phyloP scores from a whole-genome alignment of 495 filamentous ascomycete species.

The Penicillium riverlandense region DNA sequence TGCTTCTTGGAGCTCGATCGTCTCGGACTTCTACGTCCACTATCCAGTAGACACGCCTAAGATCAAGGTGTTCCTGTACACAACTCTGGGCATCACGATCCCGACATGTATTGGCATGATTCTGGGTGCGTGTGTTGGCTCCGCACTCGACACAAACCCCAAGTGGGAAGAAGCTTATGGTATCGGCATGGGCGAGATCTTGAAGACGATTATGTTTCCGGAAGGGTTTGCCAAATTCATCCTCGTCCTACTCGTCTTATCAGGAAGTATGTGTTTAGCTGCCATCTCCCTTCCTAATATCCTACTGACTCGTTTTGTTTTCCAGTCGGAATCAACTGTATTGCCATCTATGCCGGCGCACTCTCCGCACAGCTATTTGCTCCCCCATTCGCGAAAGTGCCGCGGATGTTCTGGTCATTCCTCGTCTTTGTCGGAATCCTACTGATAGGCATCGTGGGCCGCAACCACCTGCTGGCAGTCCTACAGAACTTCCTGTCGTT shows the following conservation, averaged over 20 bases:
- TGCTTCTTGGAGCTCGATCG: slow-evolving; percentile 54
- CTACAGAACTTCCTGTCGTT: slow-evolving; percentile 50
- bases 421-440: slow-evolving; percentile 33
- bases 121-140: slow-evolving; percentile 46
- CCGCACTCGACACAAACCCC: slow-evolving; percentile 39
- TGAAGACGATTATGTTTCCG: slow-evolving; percentile 49
- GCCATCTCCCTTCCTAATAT: no score
- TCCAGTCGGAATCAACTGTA: slow-evolving; percentile 30
- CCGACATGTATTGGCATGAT: slow-evolving; percentile 52
- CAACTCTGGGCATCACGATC: slow-evolving; percentile 33
- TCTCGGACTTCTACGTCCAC: slow-evolving; percentile 55
- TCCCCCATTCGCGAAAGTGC: slow-evolving; percentile 30
- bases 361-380: slow-evolving; percentile 36
- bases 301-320: neutral
- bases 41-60: slow-evolving; percentile 47
- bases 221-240: slow-evolving; percentile 52
- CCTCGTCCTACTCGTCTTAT: slow-evolving; percentile 48
- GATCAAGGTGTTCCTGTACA: slow-evolving; percentile 46
- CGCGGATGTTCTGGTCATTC: slow-evolving; percentile 35
- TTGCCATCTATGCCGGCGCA: slow-evolving; percentile 34
- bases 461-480: slow-evolving; percentile 27
- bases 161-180: slow-evolving; percentile 43
- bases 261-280: slow-evolving; percentile 21
- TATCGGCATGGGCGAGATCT: slow-evolving; percentile 50
- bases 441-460: slow-evolving; percentile 32